A percentile compares a stretch with the other conserved stretches of the same genome.
Evolutionary conservation across 2,329 filamentous ascomycete species (phyloP).

Genomic region (Pseudogymnoascus sp.): DNA sequence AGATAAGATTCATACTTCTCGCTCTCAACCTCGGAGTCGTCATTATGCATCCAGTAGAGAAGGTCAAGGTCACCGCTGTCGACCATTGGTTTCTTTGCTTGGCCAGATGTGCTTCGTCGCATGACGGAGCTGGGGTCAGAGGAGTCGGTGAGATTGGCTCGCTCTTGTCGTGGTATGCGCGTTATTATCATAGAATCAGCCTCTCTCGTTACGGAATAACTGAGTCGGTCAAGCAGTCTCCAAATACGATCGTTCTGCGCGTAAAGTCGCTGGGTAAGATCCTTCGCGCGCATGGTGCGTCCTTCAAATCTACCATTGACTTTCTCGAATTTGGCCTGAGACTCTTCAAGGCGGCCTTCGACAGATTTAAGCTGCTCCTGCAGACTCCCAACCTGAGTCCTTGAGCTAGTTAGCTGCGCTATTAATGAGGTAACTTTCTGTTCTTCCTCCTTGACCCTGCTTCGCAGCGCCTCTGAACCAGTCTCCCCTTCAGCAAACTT

Average conservation of each 20-base stretch:
- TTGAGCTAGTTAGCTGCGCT: constrained; percentile 65
- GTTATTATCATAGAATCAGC: constrained; percentile 68
- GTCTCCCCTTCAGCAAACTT: constrained; percentile 78
- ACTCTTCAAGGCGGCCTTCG: constrained; percentile 54
- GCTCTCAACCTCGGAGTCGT: constrained; percentile 58
- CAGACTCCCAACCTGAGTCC: constrained; percentile 66
- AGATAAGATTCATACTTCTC: constrained; percentile 71
- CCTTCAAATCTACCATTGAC: constrained; percentile 56
- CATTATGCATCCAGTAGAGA: constrained; percentile 73
- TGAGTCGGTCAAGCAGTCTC: constrained; percentile 76
- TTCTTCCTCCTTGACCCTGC: constrained; percentile 70
- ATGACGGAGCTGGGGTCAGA: constrained; percentile 48
- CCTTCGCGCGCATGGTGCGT: constrained; percentile 67
- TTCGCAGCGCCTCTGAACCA: constrained; percentile 70
- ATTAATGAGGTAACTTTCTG: constrained; percentile 58
- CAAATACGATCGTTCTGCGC: constrained; percentile 77
- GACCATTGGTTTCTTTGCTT: constrained; percentile 45
- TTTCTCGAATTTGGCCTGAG: constrained; percentile 45
- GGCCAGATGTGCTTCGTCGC: constrained; percentile 44
- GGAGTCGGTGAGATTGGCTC: constrained; percentile 52
- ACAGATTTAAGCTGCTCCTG: constrained; percentile 67
- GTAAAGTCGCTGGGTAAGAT: constrained; percentile 77
- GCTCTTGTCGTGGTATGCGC: constrained; percentile 57
- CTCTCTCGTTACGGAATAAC: constrained; percentile 72
- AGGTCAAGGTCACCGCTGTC: constrained; percentile 64